A percentile compares a stretch with the other conserved stretches of the same genome.
Evolutionary conservation across 116 monocot species (phyloP).

Genomic region (Dioscorea cayenensis): DNA sequence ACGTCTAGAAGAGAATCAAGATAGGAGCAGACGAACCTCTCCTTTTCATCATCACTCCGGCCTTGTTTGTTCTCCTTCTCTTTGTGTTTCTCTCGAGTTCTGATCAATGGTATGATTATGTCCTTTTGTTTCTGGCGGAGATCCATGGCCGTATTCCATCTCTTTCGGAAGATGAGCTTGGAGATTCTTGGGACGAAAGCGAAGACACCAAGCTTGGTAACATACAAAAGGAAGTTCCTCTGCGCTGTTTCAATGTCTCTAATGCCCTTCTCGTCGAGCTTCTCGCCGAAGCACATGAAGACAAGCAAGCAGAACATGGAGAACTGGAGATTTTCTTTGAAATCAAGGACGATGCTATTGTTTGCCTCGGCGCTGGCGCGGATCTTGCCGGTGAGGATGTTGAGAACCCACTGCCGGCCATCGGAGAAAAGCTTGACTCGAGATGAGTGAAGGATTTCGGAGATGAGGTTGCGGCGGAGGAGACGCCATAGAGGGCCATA

Average conservation of each 20-base stretch:
- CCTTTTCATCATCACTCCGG: neutral
- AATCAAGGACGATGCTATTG: neutral
- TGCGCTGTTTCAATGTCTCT: conserved; percentile 4
- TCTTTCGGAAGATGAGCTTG: neutral
- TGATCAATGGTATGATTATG: conserved; percentile 8
- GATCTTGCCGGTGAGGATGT: conserved; percentile 5
- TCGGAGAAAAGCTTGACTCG: neutral
- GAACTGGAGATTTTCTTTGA: conserved; percentile 7
- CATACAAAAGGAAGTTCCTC: neutral
- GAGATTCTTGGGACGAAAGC: neutral
- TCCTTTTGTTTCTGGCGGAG: neutral
- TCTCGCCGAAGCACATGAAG: conserved; percentile 27
- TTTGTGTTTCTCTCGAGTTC: neutral
- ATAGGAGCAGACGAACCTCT: neutral
- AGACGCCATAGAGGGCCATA: conserved; percentile 25
- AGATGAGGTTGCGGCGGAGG: conserved; percentile 23
- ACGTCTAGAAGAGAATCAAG: conserved; percentile 11
- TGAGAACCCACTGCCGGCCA: conserved; percentile 10
- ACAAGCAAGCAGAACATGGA: conserved; percentile 25
- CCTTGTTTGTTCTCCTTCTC: neutral
- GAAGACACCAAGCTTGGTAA: neutral
- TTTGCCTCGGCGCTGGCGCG: neutral
- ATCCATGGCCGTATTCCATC: neutral
- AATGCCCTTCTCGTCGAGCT: conserved; percentile 14
- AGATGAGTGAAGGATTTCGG: conserved; percentile 19